Percentiles rank a stretch among this genome's conserved stretches.
Evolutionary conservation across 75 land plant species (phyloP).

Genomic region (Cunninghamia lanceolata): DNA sequence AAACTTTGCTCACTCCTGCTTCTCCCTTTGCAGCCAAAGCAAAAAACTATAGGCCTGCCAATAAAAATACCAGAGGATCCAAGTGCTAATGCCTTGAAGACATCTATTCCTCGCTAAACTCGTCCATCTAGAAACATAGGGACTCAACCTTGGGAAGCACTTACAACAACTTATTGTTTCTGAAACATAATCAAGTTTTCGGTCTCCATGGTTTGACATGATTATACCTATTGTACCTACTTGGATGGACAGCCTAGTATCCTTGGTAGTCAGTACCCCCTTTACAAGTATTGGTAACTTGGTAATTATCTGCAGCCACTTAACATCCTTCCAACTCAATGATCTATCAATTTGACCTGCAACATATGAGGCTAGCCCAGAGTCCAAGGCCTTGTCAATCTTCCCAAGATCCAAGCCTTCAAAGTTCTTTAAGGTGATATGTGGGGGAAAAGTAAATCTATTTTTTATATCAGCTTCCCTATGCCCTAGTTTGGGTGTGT

Average conservation of each 20-base stretch:
- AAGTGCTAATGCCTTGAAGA: slow-evolving; percentile 92
- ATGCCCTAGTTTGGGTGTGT: slow-evolving; percentile 82
- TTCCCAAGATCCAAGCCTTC: slow-evolving; percentile 93
- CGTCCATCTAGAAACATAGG: slow-evolving; percentile 98
- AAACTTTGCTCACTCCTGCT: slow-evolving; percentile 85
- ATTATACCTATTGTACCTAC: slow-evolving; percentile 92
- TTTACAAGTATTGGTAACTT: slow-evolving; percentile 81
- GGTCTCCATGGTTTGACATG: slow-evolving; percentile 97
- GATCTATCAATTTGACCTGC: slow-evolving; percentile 90
- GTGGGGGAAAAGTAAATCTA: slow-evolving; percentile 83
- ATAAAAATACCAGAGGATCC: slow-evolving; percentile 97
- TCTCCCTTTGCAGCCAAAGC: slow-evolving; percentile 93
- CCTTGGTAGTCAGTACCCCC: slow-evolving; percentile 89
- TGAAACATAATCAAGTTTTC: slow-evolving; percentile 96
- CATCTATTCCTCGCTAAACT: slow-evolving; percentile 96
- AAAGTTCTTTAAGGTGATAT: slow-evolving; percentile 90
- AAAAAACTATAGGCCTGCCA: slow-evolving; percentile 91
- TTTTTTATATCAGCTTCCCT: slow-evolving; percentile 92
- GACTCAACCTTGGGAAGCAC: slow-evolving; percentile 82
- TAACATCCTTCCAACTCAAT: slow-evolving; percentile 98
- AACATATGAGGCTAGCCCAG: slow-evolving; percentile 98
- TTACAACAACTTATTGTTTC: slow-evolving; percentile 87
- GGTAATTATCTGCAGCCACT: slow-evolving; percentile 93
- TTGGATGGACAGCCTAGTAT: slow-evolving; percentile 76
- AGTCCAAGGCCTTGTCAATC: slow-evolving; percentile 86